Percentiles rank a stretch among this genome's conserved stretches.
These are phyloP conservation scores for Bipolaris bicolor DNA, from an alignment of 2,329 filamentous ascomycete genomes.

Conservation along the genomic window DNA sequence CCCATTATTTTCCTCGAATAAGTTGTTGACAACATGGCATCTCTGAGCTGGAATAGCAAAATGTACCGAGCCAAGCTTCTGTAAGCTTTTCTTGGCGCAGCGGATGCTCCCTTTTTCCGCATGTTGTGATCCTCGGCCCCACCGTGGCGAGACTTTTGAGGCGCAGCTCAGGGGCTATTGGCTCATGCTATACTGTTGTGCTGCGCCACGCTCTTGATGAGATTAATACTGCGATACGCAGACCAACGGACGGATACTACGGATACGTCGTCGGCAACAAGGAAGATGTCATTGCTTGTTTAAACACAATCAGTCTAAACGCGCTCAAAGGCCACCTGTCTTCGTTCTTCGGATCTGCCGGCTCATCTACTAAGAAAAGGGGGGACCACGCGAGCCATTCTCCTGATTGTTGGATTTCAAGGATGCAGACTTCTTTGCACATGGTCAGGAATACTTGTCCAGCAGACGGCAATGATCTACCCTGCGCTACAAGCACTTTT, in stretches of 20 bases:
- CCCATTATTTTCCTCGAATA: background rate
- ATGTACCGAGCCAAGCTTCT: constrained; percentile 14
- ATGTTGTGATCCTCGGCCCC: constrained; percentile 1
- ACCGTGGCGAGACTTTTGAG: constrained; percentile 3
- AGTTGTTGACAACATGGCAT: background rate
- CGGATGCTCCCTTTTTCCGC: constrained; percentile 2
- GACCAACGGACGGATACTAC: background rate
- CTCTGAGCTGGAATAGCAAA: background rate
- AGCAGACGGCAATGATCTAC: background rate
- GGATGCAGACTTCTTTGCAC: background rate
- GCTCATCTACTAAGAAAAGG: background rate
- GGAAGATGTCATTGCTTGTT: background rate
- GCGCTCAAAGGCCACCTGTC: no score
- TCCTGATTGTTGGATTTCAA: background rate
- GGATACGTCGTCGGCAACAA: background rate
- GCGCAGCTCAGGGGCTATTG: constrained; percentile 14
- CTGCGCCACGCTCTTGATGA: constrained; percentile 11
- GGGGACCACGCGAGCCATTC: background rate
- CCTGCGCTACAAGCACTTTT: background rate
- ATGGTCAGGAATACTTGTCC: background rate
- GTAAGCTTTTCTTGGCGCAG: constrained; percentile 22
- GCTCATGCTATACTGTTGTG: background rate
- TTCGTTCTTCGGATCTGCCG: background rate
- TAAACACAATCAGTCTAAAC: background rate
- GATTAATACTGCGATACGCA: background rate